Evolutionary conservation across 495 filamentous ascomycete species (phyloP).

Genomic region (Chaetomium fimeti): DNA sequence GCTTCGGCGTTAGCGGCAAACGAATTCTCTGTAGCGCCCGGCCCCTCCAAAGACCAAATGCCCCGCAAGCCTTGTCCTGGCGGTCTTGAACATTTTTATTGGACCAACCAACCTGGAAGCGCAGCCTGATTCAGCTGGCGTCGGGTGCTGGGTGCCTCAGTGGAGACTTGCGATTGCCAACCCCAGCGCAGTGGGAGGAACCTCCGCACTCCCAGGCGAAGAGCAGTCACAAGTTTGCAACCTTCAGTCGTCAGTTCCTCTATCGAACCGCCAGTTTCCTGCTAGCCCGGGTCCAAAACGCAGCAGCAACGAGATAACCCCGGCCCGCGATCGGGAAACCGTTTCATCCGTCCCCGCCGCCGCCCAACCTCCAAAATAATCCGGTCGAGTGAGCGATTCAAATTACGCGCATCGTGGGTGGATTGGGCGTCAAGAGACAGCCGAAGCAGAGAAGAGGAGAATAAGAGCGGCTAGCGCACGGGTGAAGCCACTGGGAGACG

Average conservation of each 20-base stretch:
- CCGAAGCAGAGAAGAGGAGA: background rate
- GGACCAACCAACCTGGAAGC: background rate
- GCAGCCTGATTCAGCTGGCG: constrained; percentile 10
- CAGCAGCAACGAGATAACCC: constrained; percentile 2
- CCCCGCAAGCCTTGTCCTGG: constrained; percentile 4
- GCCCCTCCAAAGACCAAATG: background rate
- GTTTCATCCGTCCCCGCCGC: background rate
- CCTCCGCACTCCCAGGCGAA: constrained; percentile 14
- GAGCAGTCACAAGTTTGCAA: background rate
- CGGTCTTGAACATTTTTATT: background rate
- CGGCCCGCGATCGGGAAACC: background rate
- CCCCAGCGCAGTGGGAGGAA: constrained; percentile 10
- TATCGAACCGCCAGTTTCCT: background rate
- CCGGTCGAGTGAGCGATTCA: background rate
- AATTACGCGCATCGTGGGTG: constrained; percentile 1
- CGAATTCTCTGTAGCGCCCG: constrained; percentile 5
- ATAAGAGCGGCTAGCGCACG: background rate
- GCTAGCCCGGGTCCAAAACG: background rate
- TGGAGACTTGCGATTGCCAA: constrained; percentile 22
- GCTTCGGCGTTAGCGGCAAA: background rate
- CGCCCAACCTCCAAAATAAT: constrained; percentile 3
- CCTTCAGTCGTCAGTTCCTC: background rate
- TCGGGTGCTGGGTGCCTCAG: constrained; percentile 19
- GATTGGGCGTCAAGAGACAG: constrained; percentile 16
- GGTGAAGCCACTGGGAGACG: constrained; percentile 1